Percentiles rank a stretch among this genome's conserved stretches.
These are phyloP conservation scores for Hymenochaete sp. DNA, from an alignment of 1,284 basidiomycete genomes.

Conservation along the genomic window DNA sequence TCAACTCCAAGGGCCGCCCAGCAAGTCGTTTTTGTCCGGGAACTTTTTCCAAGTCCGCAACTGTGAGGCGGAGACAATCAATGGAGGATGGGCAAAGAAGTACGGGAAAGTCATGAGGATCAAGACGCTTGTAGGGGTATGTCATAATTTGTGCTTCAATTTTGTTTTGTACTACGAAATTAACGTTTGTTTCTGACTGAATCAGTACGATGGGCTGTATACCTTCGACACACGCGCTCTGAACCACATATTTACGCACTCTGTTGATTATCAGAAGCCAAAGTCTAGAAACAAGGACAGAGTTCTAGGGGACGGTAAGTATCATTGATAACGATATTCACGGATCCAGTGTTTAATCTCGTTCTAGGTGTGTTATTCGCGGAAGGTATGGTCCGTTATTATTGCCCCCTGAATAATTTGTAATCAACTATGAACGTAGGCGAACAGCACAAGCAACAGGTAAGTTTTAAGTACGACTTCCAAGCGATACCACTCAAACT, in stretches of 20 bases:
- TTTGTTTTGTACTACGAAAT: neutral
- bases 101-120: slow-evolving; percentile 19
- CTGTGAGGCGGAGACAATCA: neutral
- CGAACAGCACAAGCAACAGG: slow-evolving; percentile 14
- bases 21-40: slow-evolving; percentile 42
- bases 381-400: slow-evolving; percentile 3
- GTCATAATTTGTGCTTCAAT: neutral
- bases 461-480: neutral
- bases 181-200: neutral
- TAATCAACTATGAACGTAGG: neutral
- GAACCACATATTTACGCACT: slow-evolving; percentile 40
- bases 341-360: too few species aligned
- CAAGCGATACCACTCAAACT: neutral
- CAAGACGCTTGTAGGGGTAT: slow-evolving; percentile 17
- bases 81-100: slow-evolving; percentile 19
- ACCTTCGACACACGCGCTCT: slow-evolving; percentile 43
- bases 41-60: slow-evolving; percentile 36
- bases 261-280: slow-evolving; percentile 40
- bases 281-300: too few species aligned
- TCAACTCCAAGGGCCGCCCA: slow-evolving; percentile 42
- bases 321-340: too few species aligned
- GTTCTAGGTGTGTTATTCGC: slow-evolving; percentile 7
- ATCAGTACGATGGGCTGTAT: slow-evolving; percentile 34
- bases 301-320: slow-evolving; percentile 27
- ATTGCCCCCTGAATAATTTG: neutral